These are phyloP conservation scores for Akanthomyces lecanii DNA, from an alignment of 2,329 filamentous ascomycete genomes.

Conservation along the genomic window DNA sequence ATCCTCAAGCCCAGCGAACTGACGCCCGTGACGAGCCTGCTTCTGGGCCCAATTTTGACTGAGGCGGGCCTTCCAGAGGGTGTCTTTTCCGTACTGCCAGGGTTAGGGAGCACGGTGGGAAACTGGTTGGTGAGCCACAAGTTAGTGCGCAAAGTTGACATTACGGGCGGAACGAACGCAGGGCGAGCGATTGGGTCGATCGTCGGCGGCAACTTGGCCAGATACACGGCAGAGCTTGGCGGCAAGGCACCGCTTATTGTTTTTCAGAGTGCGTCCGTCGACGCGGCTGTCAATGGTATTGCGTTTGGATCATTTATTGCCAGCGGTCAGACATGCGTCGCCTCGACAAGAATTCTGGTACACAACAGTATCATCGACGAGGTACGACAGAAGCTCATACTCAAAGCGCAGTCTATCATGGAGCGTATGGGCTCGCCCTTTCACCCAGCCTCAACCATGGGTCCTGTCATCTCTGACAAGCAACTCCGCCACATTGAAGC, in stretches of 20 bases:
- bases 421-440: conserved; percentile 53
- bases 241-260: conserved; percentile 68
- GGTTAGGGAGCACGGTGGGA: conserved; percentile 49
- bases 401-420: conserved; percentile 54
- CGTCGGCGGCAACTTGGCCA: conserved; percentile 62
- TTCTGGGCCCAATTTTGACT: conserved; percentile 56
- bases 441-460: conserved; percentile 58
- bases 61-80: conserved; percentile 67
- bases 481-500: conserved; percentile 64
- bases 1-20: conserved; percentile 61
- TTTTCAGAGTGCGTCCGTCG: conserved; percentile 60
- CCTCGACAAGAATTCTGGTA: conserved; percentile 71
- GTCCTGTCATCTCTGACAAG: conserved; percentile 56
- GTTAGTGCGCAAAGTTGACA: conserved; percentile 62
- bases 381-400: conserved; percentile 60
- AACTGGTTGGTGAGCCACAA: conserved; percentile 49
- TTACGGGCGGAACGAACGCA: conserved; percentile 70
- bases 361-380: conserved; percentile 62
- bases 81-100: conserved; percentile 60
- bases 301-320: conserved; percentile 56
- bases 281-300: conserved; percentile 65
- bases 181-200: conserved; percentile 64
- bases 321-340: conserved; percentile 58
- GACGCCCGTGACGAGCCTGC: conserved; percentile 57
- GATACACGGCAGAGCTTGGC: conserved; percentile 67